A percentile compares a stretch with the other conserved stretches of the same genome.
Evolutionary conservation across 768 basidiomycete genomes (phyloP).

Genomic region (Kwoniella botswanensis): DNA sequence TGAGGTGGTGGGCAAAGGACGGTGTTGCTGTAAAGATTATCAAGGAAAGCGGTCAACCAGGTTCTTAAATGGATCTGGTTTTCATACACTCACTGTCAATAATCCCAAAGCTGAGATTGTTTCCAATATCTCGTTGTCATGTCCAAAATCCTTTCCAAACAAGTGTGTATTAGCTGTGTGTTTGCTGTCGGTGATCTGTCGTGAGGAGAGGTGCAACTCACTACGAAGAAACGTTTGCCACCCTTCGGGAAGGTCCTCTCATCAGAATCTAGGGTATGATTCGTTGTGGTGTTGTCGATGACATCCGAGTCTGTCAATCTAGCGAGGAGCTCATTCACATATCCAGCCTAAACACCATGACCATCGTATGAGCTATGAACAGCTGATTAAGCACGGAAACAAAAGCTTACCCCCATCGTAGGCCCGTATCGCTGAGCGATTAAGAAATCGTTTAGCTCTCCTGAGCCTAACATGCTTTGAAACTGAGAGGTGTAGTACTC

Average conservation of each 20-base stretch:
- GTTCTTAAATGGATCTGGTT: background rate
- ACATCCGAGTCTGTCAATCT: constrained; percentile 72
- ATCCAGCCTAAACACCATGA: constrained; percentile 66
- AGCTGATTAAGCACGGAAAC: background rate
- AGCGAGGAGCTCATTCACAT: constrained; percentile 84
- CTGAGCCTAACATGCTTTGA: background rate
- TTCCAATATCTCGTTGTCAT: constrained; percentile 83
- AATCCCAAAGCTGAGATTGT: constrained; percentile 71
- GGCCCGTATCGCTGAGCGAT: constrained; percentile 31
- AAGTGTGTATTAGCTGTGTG: background rate
- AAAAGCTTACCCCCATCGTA: constrained; percentile 43
- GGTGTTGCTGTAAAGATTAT: constrained; percentile 30
- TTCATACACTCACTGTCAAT: constrained; percentile 58
- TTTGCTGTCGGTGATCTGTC: constrained; percentile 61
- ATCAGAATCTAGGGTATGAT: constrained; percentile 70
- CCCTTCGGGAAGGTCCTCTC: constrained; percentile 71
- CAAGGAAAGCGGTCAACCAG: background rate
- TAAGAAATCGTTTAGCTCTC: background rate
- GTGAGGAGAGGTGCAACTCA: constrained; percentile 20
- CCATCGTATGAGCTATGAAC: background rate
- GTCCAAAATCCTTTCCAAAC: constrained; percentile 77
- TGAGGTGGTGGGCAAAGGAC: constrained; percentile 30
- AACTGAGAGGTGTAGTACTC: constrained; percentile 20
- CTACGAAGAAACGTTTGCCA: constrained; percentile 49
- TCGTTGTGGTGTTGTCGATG: constrained; percentile 74